Percentiles rank a stretch among this genome's conserved stretches.
phyloP scores from a whole-genome alignment of 257 asterid genomes.

The Solanum ossicruentum region DNA sequence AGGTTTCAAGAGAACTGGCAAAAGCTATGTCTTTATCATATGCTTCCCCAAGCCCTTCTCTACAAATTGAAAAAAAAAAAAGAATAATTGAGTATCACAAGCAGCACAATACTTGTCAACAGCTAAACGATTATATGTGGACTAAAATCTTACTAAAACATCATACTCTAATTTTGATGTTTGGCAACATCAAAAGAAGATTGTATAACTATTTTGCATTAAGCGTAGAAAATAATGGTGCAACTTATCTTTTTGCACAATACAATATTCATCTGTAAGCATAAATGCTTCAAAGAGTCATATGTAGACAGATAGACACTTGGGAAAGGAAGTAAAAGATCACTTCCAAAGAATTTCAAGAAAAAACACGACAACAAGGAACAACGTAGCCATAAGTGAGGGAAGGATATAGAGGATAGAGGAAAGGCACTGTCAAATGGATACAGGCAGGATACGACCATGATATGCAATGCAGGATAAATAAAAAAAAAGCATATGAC shows the following conservation, averaged over 20 bases:
- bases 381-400: background rate
- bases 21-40: constrained; percentile 78
- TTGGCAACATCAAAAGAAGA: background rate
- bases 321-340: background rate
- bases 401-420: background rate
- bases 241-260: background rate
- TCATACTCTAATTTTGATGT: background rate
- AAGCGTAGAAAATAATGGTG: background rate
- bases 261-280: background rate
- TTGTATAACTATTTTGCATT: background rate
- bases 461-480: background rate
- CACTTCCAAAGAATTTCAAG: background rate
- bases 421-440: background rate
- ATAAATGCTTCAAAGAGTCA: background rate
- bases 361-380: background rate
- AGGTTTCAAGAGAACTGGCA: constrained; percentile 78
- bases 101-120: background rate
- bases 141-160: background rate
- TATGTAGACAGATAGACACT: background rate
- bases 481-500: background rate
- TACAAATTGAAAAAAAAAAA: constrained; percentile 15
- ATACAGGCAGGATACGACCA: background rate
- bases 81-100: background rate
- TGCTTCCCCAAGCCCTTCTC: constrained; percentile 97
- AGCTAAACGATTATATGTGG: background rate